phyloP scores from a whole-genome alignment of 805 yeast genomes.

The Myxozyma mucilagina region DNA sequence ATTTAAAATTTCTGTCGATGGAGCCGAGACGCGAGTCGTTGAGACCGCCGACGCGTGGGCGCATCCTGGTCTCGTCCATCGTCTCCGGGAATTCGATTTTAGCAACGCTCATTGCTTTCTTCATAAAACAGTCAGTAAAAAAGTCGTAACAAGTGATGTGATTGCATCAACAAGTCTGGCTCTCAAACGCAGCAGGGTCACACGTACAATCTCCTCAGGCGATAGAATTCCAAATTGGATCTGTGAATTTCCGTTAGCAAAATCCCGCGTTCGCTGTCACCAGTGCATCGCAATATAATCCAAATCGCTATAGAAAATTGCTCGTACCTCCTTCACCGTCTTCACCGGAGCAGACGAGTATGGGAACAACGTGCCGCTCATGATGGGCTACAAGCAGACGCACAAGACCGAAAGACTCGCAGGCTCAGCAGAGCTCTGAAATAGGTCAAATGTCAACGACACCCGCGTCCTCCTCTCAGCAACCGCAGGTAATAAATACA shows the following conservation, averaged over 20 bases:
- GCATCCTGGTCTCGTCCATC: slow-evolving; percentile 96
- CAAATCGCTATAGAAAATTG: not conserved
- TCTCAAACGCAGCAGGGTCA: not conserved
- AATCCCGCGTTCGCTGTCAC: not conserved
- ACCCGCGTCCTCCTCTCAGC: not conserved
- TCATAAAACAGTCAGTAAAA: slow-evolving; percentile 6
- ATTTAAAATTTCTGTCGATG: slow-evolving; percentile 93
- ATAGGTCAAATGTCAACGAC: not conserved
- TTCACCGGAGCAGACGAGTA: slow-evolving; percentile 98
- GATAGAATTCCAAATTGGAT: slow-evolving; percentile 96
- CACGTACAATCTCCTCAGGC: slow-evolving; percentile 81
- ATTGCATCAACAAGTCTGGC: not conserved
- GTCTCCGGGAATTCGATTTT: slow-evolving; percentile 98
- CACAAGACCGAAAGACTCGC: slow-evolving; percentile 4
- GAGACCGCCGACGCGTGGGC: slow-evolving; percentile 94
- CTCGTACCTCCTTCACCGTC: slow-evolving; percentile 88
- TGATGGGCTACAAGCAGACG: slow-evolving; percentile 10
- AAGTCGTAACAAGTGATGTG: not conserved
- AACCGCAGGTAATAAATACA: not conserved
- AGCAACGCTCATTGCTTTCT: slow-evolving; percentile 95
- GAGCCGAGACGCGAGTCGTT: slow-evolving; percentile 97
- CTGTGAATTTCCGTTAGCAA: slow-evolving; percentile 38
- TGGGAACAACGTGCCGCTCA: slow-evolving; percentile 54
- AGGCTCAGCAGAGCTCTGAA: slow-evolving; percentile 7
- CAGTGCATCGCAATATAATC: not conserved